A percentile compares a stretch with the other conserved stretches of the same genome.
phyloP scores from a whole-genome alignment of 2,329 filamentous ascomycete species.

The Macrophomina tecta region DNA sequence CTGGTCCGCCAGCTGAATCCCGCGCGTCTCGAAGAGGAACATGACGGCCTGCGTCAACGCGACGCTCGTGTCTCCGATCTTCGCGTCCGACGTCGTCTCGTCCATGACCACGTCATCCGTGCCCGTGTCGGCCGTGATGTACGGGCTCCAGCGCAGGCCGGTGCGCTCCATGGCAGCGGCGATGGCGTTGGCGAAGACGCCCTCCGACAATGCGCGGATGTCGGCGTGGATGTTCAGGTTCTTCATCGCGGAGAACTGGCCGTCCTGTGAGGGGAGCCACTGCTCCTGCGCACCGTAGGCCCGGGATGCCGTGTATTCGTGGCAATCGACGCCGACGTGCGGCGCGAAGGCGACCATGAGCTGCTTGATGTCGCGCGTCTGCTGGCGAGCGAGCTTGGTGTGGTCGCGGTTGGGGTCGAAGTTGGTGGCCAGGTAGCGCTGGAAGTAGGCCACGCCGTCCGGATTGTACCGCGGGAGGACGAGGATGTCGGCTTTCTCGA shows the following conservation, averaged over 20 bases:
- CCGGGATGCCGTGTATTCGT: constrained; percentile 41
- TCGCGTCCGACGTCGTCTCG: constrained; percentile 45
- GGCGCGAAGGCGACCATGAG: constrained; percentile 41
- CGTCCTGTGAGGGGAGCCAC: constrained; percentile 44
- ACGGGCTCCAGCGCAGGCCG: constrained; percentile 43
- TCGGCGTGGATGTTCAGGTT: constrained; percentile 44
- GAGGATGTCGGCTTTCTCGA: constrained; percentile 44
- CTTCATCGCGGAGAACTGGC: constrained; percentile 44
- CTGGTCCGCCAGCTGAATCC: constrained; percentile 44
- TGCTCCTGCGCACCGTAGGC: constrained; percentile 33
- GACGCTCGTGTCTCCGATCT: constrained; percentile 46
- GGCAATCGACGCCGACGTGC: constrained; percentile 44
- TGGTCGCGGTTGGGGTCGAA: constrained; percentile 48
- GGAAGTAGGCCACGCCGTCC: constrained; percentile 46
- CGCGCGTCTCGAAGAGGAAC: constrained; percentile 45
- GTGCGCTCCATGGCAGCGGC: constrained; percentile 37
- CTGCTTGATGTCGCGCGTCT: constrained; percentile 44
- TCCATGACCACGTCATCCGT: constrained; percentile 35
- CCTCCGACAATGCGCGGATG: constrained; percentile 42
- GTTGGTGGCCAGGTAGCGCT: constrained; percentile 42
- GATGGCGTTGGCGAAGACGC: constrained; percentile 42
- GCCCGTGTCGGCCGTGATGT: constrained; percentile 37
- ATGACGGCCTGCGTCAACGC: constrained; percentile 43
- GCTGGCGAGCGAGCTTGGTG: constrained; percentile 43
- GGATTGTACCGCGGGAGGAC: constrained; percentile 45